phyloP scores from a whole-genome alignment of 805 yeast species.

The Lachancea dasiensis region DNA sequence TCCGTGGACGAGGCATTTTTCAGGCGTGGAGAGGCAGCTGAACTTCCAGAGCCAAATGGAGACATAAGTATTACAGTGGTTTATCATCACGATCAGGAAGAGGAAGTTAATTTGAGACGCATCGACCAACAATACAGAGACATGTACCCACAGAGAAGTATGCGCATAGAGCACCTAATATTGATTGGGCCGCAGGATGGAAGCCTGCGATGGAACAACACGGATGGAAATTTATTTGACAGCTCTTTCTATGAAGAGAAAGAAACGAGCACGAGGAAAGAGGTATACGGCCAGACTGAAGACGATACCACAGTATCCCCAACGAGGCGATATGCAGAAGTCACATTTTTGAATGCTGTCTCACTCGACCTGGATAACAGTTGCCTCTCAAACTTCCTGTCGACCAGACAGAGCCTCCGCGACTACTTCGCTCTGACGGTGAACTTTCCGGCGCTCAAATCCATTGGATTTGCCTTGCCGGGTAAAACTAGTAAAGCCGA shows the following conservation, averaged over 20 bases:
- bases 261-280: not conserved
- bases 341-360: constrained; percentile 11
- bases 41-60: constrained; percentile 2
- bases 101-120: not conserved
- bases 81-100: constrained; percentile 1
- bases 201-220: not conserved
- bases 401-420: not conserved
- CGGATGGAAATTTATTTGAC: constrained; percentile 4
- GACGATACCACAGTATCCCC: too few species aligned
- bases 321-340: not conserved
- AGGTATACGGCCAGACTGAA: too few species aligned
- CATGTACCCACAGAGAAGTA: not conserved
- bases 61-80: constrained; percentile 1
- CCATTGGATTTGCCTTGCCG: not conserved
- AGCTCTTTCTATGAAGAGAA: not conserved
- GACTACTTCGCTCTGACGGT: not conserved
- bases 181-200: not conserved
- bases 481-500: not conserved
- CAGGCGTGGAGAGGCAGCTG: not conserved
- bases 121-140: not conserved
- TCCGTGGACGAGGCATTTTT: not conserved
- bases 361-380: constrained; percentile 6
- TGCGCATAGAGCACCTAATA: not conserved
- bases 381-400: not conserved
- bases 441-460: not conserved